Base-by-base conservation (phyloP, 2,329 filamentous ascomycete genomes). In the Aspergillus pseudotamarii region DNA sequence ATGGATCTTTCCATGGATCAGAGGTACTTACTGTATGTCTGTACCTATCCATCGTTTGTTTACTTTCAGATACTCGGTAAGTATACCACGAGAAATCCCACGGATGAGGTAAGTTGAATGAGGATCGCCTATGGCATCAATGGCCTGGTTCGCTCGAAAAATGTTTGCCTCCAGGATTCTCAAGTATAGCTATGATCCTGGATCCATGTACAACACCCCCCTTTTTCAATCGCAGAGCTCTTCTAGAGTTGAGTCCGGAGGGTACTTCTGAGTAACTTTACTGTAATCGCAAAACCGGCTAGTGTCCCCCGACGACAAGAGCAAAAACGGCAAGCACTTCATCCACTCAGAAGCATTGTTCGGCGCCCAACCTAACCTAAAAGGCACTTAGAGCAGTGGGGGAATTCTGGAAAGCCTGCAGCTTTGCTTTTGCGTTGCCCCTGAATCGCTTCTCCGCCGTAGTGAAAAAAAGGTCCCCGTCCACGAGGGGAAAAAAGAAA, bases 401-500 rank as follows among this genome's bases (percentile, higher is more conserved):
- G 51, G 11, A 36, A 55, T 14, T 41, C 34, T 21, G 51, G 21
- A 46, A 46, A 46, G 43, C 19, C 43, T 21, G 21, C 43, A 6
- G 45, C n/a, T 38, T 55, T 55, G 32, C 34, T 55, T 38, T 38
- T 38, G 51, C 21, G 19, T 55, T 55, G 51, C 51, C 51, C 51
- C 51, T 55, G 51, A 55, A 55, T 55, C 51, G 36, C 26, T 55
- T 55, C 51, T 54, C 51, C n/a, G 51, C 51, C 12, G n/a, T 55
- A 41, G 16, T 41, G 51, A 50, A 58, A 36, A 53, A 36, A 45
- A 58, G 8, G 28, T 58, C 34, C 36, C 57, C 21, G 19, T 23
- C n/a, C 48, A 56, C 43, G 48, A 57, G 48, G 51, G 28, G 34
- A 51, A 19, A 36, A 30, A 38, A 45, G 30, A 34, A 55, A 56